Percentiles rank a stretch among this genome's conserved stretches.
These are phyloP conservation scores for Pachysandra terminalis DNA, from an alignment of 164 flowering plant species.

Conservation along the genomic window DNA sequence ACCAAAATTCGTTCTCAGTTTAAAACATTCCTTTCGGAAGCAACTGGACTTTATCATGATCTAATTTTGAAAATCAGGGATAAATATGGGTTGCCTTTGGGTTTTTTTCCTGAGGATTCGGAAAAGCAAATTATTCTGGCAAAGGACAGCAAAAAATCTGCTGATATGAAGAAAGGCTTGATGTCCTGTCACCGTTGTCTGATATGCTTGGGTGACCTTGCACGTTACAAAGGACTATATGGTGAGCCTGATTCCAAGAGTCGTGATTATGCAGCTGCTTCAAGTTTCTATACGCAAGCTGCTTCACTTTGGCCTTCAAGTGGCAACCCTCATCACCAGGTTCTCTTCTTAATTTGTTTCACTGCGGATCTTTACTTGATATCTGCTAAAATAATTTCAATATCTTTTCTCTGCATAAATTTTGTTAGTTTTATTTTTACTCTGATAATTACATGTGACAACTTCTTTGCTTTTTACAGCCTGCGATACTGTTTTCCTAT, in stretches of 20 bases:
- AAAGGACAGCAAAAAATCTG: slow-evolving; percentile 60
- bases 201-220: slow-evolving; percentile 95
- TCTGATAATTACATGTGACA: too few relatives aligned
- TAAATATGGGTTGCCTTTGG: slow-evolving; percentile 86
- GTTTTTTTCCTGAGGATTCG: slow-evolving; percentile 68
- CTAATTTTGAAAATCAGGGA: slow-evolving; percentile 79
- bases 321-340: slow-evolving; percentile 99
- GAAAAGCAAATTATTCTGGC: slow-evolving; percentile 42
- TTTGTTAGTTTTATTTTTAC: background rate
- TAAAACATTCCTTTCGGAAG: slow-evolving; percentile 88
- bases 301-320: slow-evolving; percentile 80
- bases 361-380: too few relatives aligned
- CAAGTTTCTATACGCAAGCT: slow-evolving; percentile 90
- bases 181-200: slow-evolving; percentile 94
- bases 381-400: too few relatives aligned
- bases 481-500: slow-evolving; percentile 88
- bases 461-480: slow-evolving; percentile 39
- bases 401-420: background rate
- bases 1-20: slow-evolving; percentile 73
- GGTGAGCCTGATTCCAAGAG: slow-evolving; percentile 77
- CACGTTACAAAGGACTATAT: slow-evolving; percentile 84
- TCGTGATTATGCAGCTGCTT: slow-evolving; percentile 85
- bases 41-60: slow-evolving; percentile 98
- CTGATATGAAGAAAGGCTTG: slow-evolving; percentile 73
- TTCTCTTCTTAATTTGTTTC: slow-evolving; percentile 14